These are phyloP conservation scores for Cladophialophora carrionii DNA, from an alignment of 2,329 filamentous ascomycete species.

Conservation along the genomic window DNA sequence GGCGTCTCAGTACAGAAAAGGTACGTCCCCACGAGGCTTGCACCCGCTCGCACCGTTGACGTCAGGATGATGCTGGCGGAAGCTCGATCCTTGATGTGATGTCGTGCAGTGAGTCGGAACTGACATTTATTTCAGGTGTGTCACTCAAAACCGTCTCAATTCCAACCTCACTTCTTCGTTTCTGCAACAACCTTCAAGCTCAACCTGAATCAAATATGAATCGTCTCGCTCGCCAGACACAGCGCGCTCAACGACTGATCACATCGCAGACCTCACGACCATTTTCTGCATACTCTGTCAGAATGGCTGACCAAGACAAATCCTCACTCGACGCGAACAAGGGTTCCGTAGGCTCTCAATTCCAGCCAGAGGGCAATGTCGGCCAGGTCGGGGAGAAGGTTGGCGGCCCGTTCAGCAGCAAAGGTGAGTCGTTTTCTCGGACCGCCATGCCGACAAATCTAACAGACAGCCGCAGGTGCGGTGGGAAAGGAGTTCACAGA, in stretches of 20 bases:
- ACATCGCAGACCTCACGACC: conserved; percentile 20
- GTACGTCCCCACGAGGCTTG: conserved; percentile 5
- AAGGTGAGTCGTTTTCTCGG: conserved; percentile 11
- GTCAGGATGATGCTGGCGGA: conserved; percentile 9
- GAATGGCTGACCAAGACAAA: conserved; percentile 34
- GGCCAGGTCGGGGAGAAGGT: conserved; percentile 10
- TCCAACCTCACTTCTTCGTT: not conserved
- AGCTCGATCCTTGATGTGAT: not conserved
- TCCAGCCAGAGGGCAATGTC: conserved; percentile 28
- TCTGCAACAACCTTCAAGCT: not conserved
- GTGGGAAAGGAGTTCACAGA: conserved; percentile 33
- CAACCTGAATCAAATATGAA: conserved; percentile 19
- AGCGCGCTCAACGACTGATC: conserved; percentile 20
- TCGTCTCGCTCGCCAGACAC: conserved; percentile 21
- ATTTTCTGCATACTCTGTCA: conserved; percentile 22
- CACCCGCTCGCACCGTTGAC: conserved; percentile 1
- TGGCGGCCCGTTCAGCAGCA: conserved; percentile 27
- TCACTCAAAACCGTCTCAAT: not conserved
- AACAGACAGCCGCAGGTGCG: not conserved
- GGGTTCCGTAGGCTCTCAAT: conserved; percentile 32
- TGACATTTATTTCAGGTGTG: conserved; percentile 9
- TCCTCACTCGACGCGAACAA: conserved; percentile 33
- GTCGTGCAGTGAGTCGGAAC: not conserved
- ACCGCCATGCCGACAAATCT: not conserved
- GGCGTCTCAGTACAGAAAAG: not conserved